Percentiles rank a stretch among this genome's conserved stretches.
These are phyloP conservation scores for Trichoderma virens DNA, from an alignment of 495 filamentous ascomycete genomes.

Conservation along the genomic window DNA sequence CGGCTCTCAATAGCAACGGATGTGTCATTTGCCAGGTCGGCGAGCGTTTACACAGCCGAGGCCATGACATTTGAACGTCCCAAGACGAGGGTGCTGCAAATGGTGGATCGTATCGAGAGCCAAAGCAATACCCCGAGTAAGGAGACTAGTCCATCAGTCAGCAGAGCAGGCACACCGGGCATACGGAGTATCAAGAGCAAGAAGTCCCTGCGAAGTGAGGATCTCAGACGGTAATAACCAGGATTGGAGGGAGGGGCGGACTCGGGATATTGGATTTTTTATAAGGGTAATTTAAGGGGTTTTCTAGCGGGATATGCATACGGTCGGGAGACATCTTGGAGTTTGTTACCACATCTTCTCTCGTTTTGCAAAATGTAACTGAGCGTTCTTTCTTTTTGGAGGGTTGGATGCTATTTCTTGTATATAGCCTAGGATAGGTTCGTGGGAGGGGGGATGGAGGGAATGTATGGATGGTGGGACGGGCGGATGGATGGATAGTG, in stretches of 20 bases:
- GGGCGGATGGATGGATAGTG: neutral
- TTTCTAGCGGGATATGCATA: neutral
- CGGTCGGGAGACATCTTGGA: neutral
- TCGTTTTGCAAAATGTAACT: too few relatives aligned
- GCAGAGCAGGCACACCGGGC: conserved; percentile 16
- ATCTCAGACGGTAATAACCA: neutral
- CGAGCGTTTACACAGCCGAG: conserved; percentile 18
- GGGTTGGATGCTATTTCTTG: neutral
- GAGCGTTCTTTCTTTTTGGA: neutral
- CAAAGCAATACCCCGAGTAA: conserved; percentile 17
- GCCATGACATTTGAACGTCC: conserved; percentile 28
- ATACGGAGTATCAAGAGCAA: conserved; percentile 3
- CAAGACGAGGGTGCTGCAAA: conserved; percentile 33
- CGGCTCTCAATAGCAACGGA: neutral
- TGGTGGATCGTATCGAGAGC: conserved; percentile 39
- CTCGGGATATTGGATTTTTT: neutral
- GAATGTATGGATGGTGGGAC: neutral
- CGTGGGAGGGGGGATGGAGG: neutral
- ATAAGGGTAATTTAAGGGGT: neutral
- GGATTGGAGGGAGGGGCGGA: neutral
- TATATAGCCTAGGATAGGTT: too few relatives aligned
- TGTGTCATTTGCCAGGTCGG: neutral
- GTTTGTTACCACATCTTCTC: too few relatives aligned
- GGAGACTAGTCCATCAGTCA: conserved; percentile 24
- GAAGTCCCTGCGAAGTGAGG: neutral